Evolutionary conservation across 2,329 filamentous ascomycete genomes (phyloP).

Genomic region (Neopestalotiopsis rosae): DNA sequence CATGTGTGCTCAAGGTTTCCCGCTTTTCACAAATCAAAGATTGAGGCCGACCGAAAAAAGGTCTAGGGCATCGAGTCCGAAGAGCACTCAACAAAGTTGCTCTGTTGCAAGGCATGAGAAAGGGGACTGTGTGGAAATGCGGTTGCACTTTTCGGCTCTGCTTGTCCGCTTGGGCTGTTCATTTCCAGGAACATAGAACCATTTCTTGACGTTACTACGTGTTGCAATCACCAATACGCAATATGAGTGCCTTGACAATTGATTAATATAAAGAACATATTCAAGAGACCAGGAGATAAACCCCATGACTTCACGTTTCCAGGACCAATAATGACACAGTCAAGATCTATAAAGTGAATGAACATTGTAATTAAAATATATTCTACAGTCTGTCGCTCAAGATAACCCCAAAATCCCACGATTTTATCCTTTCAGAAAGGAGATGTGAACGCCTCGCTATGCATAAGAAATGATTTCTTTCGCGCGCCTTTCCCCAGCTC

Average conservation of each 20-base stretch:
- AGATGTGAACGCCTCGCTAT: slow-evolving; percentile 15
- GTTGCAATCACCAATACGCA: neutral
- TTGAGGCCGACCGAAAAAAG: neutral
- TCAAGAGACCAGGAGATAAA: too few relatives aligned
- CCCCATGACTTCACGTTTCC: too few relatives aligned
- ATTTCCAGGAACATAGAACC: too few relatives aligned
- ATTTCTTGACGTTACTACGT: neutral
- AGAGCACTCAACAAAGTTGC: neutral
- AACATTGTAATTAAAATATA: neutral
- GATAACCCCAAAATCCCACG: neutral
- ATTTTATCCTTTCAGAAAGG: neutral
- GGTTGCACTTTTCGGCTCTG: too few relatives aligned
- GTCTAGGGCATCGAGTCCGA: neutral
- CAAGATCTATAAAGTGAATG: neutral
- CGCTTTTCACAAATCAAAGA: neutral
- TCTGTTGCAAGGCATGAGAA: neutral
- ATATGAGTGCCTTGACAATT: too few relatives aligned
- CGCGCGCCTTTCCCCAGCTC: neutral
- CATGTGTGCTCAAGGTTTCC: neutral
- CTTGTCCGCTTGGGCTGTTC: too few relatives aligned
- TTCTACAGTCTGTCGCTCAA: slow-evolving; percentile 1
- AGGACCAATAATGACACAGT: too few relatives aligned
- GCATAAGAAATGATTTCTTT: slow-evolving; percentile 3
- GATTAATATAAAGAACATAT: too few relatives aligned
- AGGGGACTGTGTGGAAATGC: too few relatives aligned